Evolutionary conservation across 352 stramenopile genomes (phyloP), one percentile per base, ranked within the genome.

Genomic region (Phytophthora crassamura): DNA sequence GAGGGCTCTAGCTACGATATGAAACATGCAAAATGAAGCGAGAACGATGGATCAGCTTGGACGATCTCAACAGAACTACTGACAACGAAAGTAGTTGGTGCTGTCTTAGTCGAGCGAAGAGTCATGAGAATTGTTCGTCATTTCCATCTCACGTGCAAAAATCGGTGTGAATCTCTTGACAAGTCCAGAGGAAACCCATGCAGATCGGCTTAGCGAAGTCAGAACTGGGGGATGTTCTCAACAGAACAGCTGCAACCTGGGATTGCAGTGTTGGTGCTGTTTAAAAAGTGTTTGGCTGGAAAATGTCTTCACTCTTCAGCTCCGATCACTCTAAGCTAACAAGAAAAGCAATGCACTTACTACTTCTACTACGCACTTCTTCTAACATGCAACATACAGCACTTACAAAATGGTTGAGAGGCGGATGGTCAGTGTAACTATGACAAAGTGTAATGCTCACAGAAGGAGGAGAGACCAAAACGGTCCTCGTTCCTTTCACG

Each of bases 351-450:
- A 16, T 18, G 33, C 46, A 40, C 15, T 16, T 25, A 30, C 41
- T 32, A 39, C 8, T 38, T 28, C 9, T 9, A 34, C 38, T 42
- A 43, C 5, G 56, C 35, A 25, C 22, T 25, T 4, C 22, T 25
- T 25, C 25, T 30, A 30, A 30, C 25, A 30, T 60, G 15, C 36
- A 14, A 59, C n/a, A 55, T 56, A 34, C 35, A 64, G 25, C 25
- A 30, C 25, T 30, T 30, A 30, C 25, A 25, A 57, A 34, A n/a
- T 45, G n/a, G n/a, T 63, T 64, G 18, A 28, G 22, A 59, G 60
- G 64, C 58, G 53, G 66, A 86, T 86, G 78, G 78, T 86, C 78
- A 86, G 78, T 86, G 78, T 86, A 86, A 86, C 78, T 86, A 86
- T 86, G 78, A 86, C 78, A 86, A 80, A 83, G 48, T 75, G 64